Percentiles rank a stretch among this genome's conserved stretches.
Evolutionary conservation across 768 basidiomycete genomes (phyloP).

Genomic region (Amanita subjunquillea): DNA sequence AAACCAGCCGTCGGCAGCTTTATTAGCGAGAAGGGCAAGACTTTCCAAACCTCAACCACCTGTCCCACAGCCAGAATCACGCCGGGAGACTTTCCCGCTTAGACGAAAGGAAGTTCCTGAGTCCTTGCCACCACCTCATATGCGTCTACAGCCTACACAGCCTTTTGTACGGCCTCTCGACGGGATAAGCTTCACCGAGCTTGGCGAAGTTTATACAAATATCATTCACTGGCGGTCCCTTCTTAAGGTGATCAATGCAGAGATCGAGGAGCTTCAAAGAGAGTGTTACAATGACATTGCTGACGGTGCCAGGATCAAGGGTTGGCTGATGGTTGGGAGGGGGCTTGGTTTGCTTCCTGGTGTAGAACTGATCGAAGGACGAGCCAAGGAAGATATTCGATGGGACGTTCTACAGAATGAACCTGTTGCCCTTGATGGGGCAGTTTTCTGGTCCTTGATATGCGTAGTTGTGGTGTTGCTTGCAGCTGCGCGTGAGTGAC

Average conservation of each 20-base stretch:
- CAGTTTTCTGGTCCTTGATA: slow-evolving; percentile 51
- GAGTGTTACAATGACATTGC: slow-evolving; percentile 65
- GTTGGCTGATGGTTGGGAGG: slow-evolving; percentile 70
- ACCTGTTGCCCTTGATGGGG: slow-evolving; percentile 30
- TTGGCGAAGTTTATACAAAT: slow-evolving; percentile 55
- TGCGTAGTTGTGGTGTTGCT: slow-evolving; percentile 39
- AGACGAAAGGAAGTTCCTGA: slow-evolving; percentile 23
- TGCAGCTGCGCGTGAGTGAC: slow-evolving; percentile 48
- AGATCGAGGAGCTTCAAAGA: slow-evolving; percentile 61
- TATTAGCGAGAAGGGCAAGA: slow-evolving; percentile 18
- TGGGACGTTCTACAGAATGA: slow-evolving; percentile 70
- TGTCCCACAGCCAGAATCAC: slow-evolving; percentile 17
- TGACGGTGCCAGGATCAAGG: slow-evolving; percentile 56
- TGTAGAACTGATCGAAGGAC: slow-evolving; percentile 62
- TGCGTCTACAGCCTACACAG: slow-evolving; percentile 56
- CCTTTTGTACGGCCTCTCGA: slow-evolving; percentile 73
- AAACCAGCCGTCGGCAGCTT: neutral
- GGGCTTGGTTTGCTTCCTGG: slow-evolving; percentile 56
- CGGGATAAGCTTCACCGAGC: slow-evolving; percentile 54
- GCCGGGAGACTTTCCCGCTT: slow-evolving; percentile 59
- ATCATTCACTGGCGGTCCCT: slow-evolving; percentile 63
- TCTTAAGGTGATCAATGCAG: slow-evolving; percentile 62
- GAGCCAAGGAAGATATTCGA: slow-evolving; percentile 74
- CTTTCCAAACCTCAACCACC: slow-evolving; percentile 21
- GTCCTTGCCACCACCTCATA: slow-evolving; percentile 50